Conservation (phyloP, 2,329 filamentous ascomycete genomes). For the Colletotrichum trifolii region DNA sequence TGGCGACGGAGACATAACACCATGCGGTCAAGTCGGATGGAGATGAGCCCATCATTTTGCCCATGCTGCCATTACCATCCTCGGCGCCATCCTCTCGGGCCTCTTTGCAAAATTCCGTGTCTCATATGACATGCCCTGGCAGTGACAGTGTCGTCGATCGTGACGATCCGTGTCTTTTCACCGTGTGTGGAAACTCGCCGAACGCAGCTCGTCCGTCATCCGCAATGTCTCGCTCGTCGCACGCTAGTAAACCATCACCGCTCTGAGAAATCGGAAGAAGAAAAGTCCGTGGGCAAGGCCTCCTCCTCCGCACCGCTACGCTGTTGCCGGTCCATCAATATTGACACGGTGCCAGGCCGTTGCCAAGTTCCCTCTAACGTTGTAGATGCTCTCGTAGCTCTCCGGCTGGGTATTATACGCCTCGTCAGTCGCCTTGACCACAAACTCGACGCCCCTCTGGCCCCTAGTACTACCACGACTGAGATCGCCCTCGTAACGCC, state of each 20-base stretch:
- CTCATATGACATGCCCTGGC: too few relatives aligned
- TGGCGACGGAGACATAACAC: too few relatives aligned
- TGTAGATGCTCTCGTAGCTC: slow-evolving; percentile 55
- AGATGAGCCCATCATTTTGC: too few relatives aligned
- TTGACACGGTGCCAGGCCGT: slow-evolving; percentile 58
- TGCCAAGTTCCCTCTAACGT: slow-evolving; percentile 57
- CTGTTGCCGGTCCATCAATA: background rate
- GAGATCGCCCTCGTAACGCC: slow-evolving; percentile 48
- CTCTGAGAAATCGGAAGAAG: background rate
- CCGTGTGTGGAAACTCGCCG: background rate
- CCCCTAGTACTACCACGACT: slow-evolving; percentile 39
- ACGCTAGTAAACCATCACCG: background rate
- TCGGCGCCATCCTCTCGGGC: too few relatives aligned
- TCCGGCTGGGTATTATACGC: slow-evolving; percentile 61
- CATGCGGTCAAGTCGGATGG: too few relatives aligned
- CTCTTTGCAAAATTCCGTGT: too few relatives aligned
- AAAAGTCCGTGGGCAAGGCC: background rate
- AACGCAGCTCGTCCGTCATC: too few relatives aligned
- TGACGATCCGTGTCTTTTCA: background rate
- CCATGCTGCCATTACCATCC: background rate
- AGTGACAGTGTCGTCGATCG: background rate
- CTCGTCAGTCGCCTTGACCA: slow-evolving; percentile 62
- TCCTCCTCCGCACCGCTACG: background rate
- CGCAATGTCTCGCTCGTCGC: background rate
- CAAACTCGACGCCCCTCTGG: slow-evolving; percentile 45